phyloP scores from a whole-genome alignment of 345 rosid genomes.

The Raphanus sativus region DNA sequence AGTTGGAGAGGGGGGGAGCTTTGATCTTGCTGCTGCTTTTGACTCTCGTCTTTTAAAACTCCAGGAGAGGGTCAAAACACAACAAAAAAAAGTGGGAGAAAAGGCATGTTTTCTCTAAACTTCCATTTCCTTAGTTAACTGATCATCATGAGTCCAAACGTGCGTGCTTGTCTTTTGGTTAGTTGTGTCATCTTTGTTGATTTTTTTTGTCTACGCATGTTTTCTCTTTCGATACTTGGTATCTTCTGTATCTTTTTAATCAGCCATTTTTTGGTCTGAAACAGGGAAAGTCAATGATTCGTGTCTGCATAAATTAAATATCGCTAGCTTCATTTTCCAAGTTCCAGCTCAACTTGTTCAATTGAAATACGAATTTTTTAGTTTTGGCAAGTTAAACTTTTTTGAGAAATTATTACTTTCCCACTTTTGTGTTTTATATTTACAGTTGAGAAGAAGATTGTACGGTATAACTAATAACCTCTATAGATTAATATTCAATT shows the following conservation, averaged over 20 bases:
- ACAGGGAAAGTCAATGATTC: slow-evolving; percentile 13
- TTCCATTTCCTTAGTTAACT: too few relatives aligned
- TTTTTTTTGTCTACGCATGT: background rate
- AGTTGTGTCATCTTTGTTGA: background rate
- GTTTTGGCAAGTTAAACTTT: too few relatives aligned
- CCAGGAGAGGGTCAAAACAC: too few relatives aligned
- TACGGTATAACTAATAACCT: background rate
- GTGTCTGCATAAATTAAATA: slow-evolving; percentile 12
- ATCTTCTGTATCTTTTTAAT: too few relatives aligned
- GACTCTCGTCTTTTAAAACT: too few relatives aligned
- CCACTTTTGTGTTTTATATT: background rate
- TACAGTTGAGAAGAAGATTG: background rate
- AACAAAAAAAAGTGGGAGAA: too few relatives aligned
- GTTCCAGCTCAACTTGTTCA: background rate
- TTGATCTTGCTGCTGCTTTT: too few relatives aligned
- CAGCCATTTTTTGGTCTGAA: background rate
- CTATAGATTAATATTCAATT: background rate
- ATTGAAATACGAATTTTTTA: background rate
- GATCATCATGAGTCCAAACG: background rate
- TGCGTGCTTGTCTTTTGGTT: background rate
- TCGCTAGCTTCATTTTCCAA: background rate
- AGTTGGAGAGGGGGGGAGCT: too few relatives aligned
- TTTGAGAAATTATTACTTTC: background rate
- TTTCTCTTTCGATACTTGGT: background rate
- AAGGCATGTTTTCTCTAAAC: too few relatives aligned